Evolutionary conservation across 2,329 filamentous ascomycete genomes (phyloP), one percentile per base, ranked within the genome.

Genomic region (Aspergillus ruber): DNA sequence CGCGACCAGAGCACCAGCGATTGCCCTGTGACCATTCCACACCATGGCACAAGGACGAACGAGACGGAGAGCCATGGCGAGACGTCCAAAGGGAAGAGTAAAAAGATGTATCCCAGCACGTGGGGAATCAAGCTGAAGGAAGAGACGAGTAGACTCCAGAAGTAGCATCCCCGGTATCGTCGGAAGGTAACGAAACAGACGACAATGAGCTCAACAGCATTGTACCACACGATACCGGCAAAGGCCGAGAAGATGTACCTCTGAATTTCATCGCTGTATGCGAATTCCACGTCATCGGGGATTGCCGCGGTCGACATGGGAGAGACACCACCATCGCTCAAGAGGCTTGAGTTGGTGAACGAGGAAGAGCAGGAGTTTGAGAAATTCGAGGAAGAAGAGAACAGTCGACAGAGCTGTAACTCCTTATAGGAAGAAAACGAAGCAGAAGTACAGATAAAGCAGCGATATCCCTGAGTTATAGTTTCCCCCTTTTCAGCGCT

Each of bases 1-100:
- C 72, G 64, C 1, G 72, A 75, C 60, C 72, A 75, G 4, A 75
- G 62, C 1, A 75, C 72, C 4, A 75, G 48, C 4, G 69, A 69
- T 50, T 75, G 71, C 1, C 72, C 72, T 0, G 69, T 73, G 13
- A 73, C 63, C 68, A 73, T 71, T 10, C 51, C 50, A 46, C 62
- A 69, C 70, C 71, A 74, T 44, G 69, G 64, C 7, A 69, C 44
- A 3, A 63, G 54, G 32, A 73, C 56, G n/a, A 74, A 50, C 1
- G 64, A 60, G 9, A 72, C 53, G 6, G 64, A 65, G 21, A 70
- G 41, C 52, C 62, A 68, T 4, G 58, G 51, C 4, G 66, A 56
- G 6, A 52, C 53, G 23, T 58, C 57, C 44, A 66, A 54, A 2
- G 55, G 49, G 46, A 70, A 72, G 53, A 71, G 69, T 47, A 72